Evolutionary conservation across 768 basidiomycete species (phyloP).

Genomic region (Boletus tomentosulus): DNA sequence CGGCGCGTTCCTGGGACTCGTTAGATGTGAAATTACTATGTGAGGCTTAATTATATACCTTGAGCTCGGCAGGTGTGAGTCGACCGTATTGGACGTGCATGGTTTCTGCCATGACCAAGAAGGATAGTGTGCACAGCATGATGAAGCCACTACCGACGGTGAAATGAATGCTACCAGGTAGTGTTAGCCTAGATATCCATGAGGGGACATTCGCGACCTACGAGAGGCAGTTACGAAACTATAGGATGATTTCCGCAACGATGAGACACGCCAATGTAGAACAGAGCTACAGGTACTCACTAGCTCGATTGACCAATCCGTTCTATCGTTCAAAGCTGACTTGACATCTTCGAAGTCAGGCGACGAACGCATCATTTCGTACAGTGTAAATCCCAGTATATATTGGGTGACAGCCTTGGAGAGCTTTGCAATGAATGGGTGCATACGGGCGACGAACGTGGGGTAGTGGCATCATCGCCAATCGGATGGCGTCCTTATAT

Average conservation of each 20-base stretch:
- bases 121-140: slow-evolving; percentile 9
- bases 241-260: background rate
- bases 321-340: slow-evolving; percentile 10
- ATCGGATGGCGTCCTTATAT: too few relatives aligned
- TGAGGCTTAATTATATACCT: background rate
- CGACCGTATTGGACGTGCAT: slow-evolving; percentile 19
- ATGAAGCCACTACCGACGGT: slow-evolving; percentile 2
- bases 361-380: slow-evolving; percentile 16
- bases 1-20: slow-evolving; percentile 2
- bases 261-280: background rate
- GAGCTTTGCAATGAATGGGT: background rate
- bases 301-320: slow-evolving; percentile 20
- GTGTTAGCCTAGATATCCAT: background rate
- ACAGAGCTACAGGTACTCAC: slow-evolving; percentile 5
- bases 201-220: background rate
- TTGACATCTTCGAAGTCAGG: slow-evolving; percentile 21
- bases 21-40: too few relatives aligned
- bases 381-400: slow-evolving; percentile 12
- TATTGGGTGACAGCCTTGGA: background rate
- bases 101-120: slow-evolving; percentile 18
- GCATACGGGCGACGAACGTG: slow-evolving; percentile 4
- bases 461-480: too few relatives aligned
- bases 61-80: slow-evolving; percentile 20
- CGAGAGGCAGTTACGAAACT: slow-evolving; percentile 9
- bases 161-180: slow-evolving; percentile 16